Evolutionary conservation across 257 asterid genomes (phyloP).

Genomic region (Lavandula angustifolia): DNA sequence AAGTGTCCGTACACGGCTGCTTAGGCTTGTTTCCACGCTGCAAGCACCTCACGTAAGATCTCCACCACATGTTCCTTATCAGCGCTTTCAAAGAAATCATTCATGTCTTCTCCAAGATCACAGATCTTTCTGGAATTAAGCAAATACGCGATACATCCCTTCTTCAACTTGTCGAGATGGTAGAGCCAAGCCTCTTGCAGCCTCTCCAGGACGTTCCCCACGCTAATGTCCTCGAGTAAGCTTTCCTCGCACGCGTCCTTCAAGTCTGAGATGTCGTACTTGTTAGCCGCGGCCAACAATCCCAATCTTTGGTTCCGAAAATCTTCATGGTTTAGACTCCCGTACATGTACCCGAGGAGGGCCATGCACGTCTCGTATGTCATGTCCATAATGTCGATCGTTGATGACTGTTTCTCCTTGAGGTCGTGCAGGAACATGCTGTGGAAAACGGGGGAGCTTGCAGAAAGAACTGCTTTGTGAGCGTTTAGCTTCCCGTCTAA

Average conservation of each 20-base stretch:
- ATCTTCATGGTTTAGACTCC: constrained; percentile 68
- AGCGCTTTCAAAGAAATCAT: constrained; percentile 61
- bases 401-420: constrained; percentile 80
- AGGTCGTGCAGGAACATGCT: constrained; percentile 87
- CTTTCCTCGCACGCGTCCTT: constrained; percentile 87
- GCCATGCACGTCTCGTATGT: constrained; percentile 70
- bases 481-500: constrained; percentile 68
- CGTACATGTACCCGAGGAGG: constrained; percentile 74
- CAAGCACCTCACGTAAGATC: constrained; percentile 84
- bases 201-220: constrained; percentile 85
- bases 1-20: background rate
- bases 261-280: constrained; percentile 71
- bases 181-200: constrained; percentile 96
- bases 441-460: constrained; percentile 83
- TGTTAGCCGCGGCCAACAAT: constrained; percentile 77
- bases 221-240: constrained; percentile 74
- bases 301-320: constrained; percentile 89
- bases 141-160: constrained; percentile 77
- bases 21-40: constrained; percentile 70
- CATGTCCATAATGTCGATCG: constrained; percentile 78
- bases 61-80: constrained; percentile 79
- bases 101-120: constrained; percentile 80
- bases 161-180: constrained; percentile 71
- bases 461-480: constrained; percentile 81
- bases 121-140: constrained; percentile 89